phyloP scores from a whole-genome alignment of 2,329 filamentous ascomycete genomes.

The Xylariales sp. region DNA sequence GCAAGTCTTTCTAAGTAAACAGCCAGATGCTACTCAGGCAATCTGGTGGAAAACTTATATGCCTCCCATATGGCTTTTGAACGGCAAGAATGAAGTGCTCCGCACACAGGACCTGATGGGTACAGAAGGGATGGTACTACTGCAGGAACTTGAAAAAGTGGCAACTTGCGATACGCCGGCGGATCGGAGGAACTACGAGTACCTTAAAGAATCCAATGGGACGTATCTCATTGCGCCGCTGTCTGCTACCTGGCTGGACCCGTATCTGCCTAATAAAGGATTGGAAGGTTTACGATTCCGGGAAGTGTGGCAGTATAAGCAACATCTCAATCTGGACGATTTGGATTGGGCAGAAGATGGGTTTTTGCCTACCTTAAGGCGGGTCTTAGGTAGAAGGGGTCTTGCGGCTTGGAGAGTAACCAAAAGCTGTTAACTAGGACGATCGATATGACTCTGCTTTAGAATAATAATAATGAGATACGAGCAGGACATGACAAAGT shows the following conservation, averaged over 20 bases:
- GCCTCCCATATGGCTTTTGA: conserved; percentile 74
- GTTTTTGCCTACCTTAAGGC: conserved; percentile 63
- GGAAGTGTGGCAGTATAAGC: conserved; percentile 63
- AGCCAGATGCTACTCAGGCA: conserved; percentile 63
- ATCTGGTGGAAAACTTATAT: conserved; percentile 87
- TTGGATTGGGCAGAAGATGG: conserved; percentile 76
- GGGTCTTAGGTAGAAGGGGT: conserved; percentile 62
- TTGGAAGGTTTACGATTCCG: conserved; percentile 58
- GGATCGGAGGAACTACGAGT: conserved; percentile 50
- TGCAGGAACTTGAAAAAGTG: conserved; percentile 52
- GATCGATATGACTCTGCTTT: no score
- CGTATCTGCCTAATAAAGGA: conserved; percentile 55
- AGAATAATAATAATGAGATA: no score
- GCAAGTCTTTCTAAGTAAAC: conserved; percentile 69
- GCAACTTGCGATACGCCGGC: conserved; percentile 61
- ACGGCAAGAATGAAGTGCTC: conserved; percentile 70
- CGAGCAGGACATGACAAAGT: no score
- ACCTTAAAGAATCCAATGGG: conserved; percentile 56
- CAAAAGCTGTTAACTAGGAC: conserved; percentile 45
- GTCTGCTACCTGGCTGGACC: conserved; percentile 66
- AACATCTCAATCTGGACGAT: conserved; percentile 75
- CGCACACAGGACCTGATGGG: conserved; percentile 72
- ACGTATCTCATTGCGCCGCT: conserved; percentile 70
- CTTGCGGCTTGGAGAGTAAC: conserved; percentile 61
- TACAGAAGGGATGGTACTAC: conserved; percentile 55